phyloP scores from a whole-genome alignment of 2,329 filamentous ascomycete species.

The Aspergillus caelatus region DNA sequence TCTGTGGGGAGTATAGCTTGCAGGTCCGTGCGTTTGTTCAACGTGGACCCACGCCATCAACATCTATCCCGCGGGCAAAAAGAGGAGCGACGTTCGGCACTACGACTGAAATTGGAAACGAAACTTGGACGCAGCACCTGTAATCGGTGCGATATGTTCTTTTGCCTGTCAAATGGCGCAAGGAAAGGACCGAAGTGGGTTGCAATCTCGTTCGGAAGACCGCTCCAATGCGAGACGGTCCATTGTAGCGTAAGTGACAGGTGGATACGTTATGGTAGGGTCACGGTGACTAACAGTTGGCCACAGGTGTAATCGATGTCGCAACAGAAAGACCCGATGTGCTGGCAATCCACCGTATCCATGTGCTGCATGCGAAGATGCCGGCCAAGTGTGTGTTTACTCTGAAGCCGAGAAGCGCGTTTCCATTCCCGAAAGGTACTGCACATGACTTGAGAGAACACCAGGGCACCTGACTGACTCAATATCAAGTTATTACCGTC shows the following conservation, averaged over 20 bases:
- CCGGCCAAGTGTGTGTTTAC: conserved; percentile 36
- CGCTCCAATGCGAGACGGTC: conserved; percentile 25
- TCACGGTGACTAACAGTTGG: conserved; percentile 1
- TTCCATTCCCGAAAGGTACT: conserved; percentile 39
- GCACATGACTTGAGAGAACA: background rate
- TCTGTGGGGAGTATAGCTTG: background rate
- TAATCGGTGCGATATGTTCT: conserved; percentile 9
- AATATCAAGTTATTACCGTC: conserved; percentile 32
- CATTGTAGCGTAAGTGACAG: conserved; percentile 30
- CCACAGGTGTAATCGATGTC: conserved; percentile 40
- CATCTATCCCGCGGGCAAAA: background rate
- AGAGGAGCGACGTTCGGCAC: background rate
- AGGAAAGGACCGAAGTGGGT: conserved; percentile 9
- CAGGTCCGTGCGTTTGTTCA: background rate
- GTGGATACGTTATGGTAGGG: background rate
- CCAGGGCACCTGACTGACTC: conserved; percentile 8
- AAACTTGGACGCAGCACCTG: background rate
- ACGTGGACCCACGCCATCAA: background rate
- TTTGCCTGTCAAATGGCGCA: conserved; percentile 14
- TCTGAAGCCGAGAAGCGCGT: conserved; percentile 41
- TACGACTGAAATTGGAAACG: no score
- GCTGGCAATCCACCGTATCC: conserved; percentile 38
- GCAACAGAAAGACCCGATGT: conserved; percentile 40
- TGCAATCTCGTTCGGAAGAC: conserved; percentile 22
- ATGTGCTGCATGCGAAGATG: conserved; percentile 38